Percentiles rank a stretch among this genome's conserved stretches.
phyloP scores from a whole-genome alignment of 2,329 filamentous ascomycete genomes.

The Coniochaeta ligniaria region DNA sequence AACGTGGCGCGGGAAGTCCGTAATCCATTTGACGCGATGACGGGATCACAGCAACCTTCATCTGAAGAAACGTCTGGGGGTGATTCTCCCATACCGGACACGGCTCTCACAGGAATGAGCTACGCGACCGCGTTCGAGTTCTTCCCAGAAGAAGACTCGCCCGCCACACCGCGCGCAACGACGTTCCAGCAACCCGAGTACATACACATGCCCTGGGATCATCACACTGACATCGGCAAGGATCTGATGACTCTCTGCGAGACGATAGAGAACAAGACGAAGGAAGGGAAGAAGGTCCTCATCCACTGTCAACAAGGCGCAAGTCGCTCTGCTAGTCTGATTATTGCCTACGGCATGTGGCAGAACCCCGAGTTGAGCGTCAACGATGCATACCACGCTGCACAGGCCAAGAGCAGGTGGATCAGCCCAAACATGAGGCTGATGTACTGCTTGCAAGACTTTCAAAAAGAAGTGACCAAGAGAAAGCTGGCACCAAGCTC shows the following conservation, averaged over 20 bases:
- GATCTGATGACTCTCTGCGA: constrained; percentile 72
- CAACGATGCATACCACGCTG: constrained; percentile 75
- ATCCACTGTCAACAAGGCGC: constrained; percentile 84
- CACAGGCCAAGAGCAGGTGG: constrained; percentile 77
- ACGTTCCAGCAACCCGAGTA: constrained; percentile 61
- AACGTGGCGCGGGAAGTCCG: constrained; percentile 78
- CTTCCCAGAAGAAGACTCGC: constrained; percentile 38
- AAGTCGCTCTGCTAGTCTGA: constrained; percentile 76
- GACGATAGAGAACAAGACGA: constrained; percentile 64
- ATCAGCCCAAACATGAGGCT: constrained; percentile 89
- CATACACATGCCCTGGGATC: constrained; percentile 81
- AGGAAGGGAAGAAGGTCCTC: constrained; percentile 69
- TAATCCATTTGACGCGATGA: constrained; percentile 57
- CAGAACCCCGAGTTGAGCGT: constrained; percentile 69
- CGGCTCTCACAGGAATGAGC: constrained; percentile 48
- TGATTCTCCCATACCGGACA: constrained; percentile 46
- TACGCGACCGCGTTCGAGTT: constrained; percentile 57
- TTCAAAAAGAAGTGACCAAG: constrained; percentile 56
- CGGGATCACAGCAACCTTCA: constrained; percentile 16
- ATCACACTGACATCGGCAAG: constrained; percentile 77
- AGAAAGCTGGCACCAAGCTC: constrained; percentile 37
- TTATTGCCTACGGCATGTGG: constrained; percentile 80
- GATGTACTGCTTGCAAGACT: constrained; percentile 84
- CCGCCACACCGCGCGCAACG: constrained; percentile 51
- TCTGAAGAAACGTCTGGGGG: constrained; percentile 22